Percentiles rank a stretch among this genome's conserved stretches.
phyloP scores from a whole-genome alignment of 257 asterid species.

The Verbena officinalis region DNA sequence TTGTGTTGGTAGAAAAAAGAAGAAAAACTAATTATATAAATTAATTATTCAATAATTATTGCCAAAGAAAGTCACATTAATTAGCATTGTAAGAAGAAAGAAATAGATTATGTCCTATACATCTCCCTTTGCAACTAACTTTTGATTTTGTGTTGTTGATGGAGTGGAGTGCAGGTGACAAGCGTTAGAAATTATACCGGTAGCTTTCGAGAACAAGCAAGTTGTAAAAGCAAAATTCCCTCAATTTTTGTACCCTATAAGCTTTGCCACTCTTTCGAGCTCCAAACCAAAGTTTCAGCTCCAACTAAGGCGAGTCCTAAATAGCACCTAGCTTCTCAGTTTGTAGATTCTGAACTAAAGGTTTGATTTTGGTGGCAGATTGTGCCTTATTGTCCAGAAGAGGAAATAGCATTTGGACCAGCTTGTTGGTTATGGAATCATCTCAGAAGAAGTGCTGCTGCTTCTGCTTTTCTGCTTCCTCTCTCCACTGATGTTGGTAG shows the following conservation, averaged over 20 bases:
- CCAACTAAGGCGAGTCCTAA: conserved; percentile 56
- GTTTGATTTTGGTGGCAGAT: conserved; percentile 40
- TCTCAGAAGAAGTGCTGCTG: conserved; percentile 74
- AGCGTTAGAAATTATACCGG: conserved; percentile 57
- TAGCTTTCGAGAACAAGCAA: conserved; percentile 77
- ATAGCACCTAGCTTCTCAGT: not conserved
- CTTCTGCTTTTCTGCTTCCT: conserved; percentile 83
- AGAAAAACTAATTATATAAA: not conserved
- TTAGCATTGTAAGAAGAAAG: no score
- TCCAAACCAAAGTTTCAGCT: conserved; percentile 51
- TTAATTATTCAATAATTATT: not conserved
- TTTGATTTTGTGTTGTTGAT: not conserved
- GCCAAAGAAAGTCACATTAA: no score
- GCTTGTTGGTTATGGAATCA: conserved; percentile 88
- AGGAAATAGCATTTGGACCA: conserved; percentile 77
- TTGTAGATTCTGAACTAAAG: not conserved
- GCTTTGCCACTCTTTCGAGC: conserved; percentile 67
- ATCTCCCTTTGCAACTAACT: no score
- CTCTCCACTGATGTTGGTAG: conserved; percentile 75
- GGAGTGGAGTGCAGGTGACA: conserved; percentile 67
- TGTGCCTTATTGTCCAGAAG: conserved; percentile 53
- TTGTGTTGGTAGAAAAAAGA: not conserved
- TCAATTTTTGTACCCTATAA: conserved; percentile 57
- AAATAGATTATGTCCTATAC: no score
- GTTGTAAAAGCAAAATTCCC: conserved; percentile 62